phyloP scores from a whole-genome alignment of 257 asterid species.

The Plantago ovata region DNA sequence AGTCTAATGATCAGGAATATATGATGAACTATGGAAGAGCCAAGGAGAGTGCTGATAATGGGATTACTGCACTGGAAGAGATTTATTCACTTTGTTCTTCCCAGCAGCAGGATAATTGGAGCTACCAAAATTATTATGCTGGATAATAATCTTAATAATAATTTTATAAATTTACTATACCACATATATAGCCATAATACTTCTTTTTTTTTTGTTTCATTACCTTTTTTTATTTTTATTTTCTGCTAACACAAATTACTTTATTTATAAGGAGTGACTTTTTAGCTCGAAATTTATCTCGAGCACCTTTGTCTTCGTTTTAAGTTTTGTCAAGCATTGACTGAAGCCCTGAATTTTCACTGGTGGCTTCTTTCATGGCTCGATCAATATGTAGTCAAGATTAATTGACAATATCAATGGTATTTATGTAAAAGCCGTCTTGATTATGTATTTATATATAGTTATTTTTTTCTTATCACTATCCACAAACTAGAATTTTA shows the following conservation, averaged over 20 bases:
- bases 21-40: constrained; percentile 30
- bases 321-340: not conserved
- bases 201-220: not conserved
- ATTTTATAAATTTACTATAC: not conserved
- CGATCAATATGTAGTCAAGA: constrained; percentile 6
- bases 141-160: constrained; percentile 22
- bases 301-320: not conserved
- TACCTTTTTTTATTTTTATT: constrained; percentile 2
- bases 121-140: constrained; percentile 28
- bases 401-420: constrained; percentile 4
- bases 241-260: constrained; percentile 17
- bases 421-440: no score
- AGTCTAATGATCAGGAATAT: constrained; percentile 20
- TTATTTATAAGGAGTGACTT: constrained; percentile 4
- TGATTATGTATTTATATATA: no score
- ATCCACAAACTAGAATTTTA: no score
- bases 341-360: constrained; percentile 22
- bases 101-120: constrained; percentile 19
- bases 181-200: constrained; percentile 9
- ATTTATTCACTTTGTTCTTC: constrained; percentile 37
- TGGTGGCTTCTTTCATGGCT: constrained; percentile 20
- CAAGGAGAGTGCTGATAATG: constrained; percentile 27
- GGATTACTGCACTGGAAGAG: constrained; percentile 36
- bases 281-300: not conserved
- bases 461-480: no score